These are phyloP conservation scores for Jaminaea rosea DNA, from an alignment of 1,284 basidiomycete genomes.

Conservation along the genomic window DNA sequence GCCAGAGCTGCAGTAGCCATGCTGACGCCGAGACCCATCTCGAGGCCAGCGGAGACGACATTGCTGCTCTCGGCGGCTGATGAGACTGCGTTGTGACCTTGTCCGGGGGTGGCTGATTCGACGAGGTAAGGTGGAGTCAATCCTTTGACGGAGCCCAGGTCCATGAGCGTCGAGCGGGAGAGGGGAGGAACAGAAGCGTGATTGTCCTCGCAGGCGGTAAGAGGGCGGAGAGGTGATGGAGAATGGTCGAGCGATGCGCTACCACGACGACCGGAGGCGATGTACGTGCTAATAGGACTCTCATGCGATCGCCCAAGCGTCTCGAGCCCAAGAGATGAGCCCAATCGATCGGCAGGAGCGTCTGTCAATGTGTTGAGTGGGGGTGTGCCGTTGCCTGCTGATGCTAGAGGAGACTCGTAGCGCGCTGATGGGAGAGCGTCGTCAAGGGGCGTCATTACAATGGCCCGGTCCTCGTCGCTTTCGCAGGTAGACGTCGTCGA, in stretches of 20 bases:
- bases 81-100: too few species aligned
- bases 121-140: constrained; percentile 14
- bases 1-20: constrained; percentile 26
- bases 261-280: too few species aligned
- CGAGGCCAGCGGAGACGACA: constrained; percentile 28
- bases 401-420: neutral
- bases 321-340: neutral
- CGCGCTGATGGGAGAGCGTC: neutral
- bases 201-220: neutral
- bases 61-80: constrained; percentile 22
- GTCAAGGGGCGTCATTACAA: neutral
- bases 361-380: neutral
- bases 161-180: neutral
- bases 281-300: too few species aligned
- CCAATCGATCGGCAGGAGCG: neutral
- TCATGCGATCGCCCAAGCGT: too few species aligned
- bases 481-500: neutral
- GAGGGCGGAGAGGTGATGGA: too few species aligned
- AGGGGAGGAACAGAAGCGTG: neutral
- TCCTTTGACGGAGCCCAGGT: constrained; percentile 20
- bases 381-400: neutral
- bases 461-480: neutral
- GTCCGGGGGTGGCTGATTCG: constrained; percentile 10
- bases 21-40: constrained; percentile 30
- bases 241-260: too few species aligned